A percentile compares a stretch with the other conserved stretches of the same genome.
Conservation (phyloP, 371 early-diverging fungal genomes). For the Smittium mucronatum region DNA sequence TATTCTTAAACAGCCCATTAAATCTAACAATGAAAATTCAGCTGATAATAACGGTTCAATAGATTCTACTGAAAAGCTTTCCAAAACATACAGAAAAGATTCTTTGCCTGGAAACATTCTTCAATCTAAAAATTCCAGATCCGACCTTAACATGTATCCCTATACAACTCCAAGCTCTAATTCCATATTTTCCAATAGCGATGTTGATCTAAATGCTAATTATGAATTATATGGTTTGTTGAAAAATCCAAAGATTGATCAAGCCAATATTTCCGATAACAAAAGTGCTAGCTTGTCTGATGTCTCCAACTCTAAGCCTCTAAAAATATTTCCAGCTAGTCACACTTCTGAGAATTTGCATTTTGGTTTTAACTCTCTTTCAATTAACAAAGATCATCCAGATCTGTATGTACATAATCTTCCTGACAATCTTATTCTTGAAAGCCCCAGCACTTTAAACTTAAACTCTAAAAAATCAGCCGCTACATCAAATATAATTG, state of each 20-base stretch:
- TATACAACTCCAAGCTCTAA: not conserved
- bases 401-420: not conserved
- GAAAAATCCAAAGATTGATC: not conserved
- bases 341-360: too few relatives aligned
- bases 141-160: not conserved
- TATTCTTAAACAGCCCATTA: not conserved
- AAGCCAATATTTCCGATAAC: not conserved
- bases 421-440: not conserved
- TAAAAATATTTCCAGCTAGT: not conserved
- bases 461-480: not conserved
- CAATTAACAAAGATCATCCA: not conserved
- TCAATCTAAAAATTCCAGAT: not conserved
- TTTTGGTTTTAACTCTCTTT: too few relatives aligned
- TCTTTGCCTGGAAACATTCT: not conserved
- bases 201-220: not conserved
- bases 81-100: not conserved
- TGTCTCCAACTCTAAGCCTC: not conserved
- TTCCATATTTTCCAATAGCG: not conserved
- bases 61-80: not conserved
- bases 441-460: not conserved
- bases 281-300: not conserved
- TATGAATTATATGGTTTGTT: not conserved
- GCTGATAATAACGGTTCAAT: not conserved
- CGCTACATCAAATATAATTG: not conserved
- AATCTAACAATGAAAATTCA: not conserved